A percentile compares a stretch with the other conserved stretches of the same genome.
phyloP scores from a whole-genome alignment of 768 basidiomycete genomes.

The Filobasidium floriforme region DNA sequence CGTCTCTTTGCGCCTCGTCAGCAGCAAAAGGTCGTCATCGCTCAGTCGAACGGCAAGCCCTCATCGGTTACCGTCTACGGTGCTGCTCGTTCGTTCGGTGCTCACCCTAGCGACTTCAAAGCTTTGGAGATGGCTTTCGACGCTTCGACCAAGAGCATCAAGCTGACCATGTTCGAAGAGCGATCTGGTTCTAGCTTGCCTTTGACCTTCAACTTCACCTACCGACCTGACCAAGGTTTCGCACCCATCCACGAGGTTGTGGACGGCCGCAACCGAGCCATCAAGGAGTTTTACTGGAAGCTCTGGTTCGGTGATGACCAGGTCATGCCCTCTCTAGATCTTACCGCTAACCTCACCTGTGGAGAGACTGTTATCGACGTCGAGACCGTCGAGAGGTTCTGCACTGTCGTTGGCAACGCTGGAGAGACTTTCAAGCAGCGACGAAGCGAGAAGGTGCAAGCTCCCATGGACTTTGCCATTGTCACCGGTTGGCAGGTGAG shows the following conservation, averaged over 20 bases:
- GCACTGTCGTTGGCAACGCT: constrained; percentile 81
- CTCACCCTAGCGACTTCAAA: constrained; percentile 68
- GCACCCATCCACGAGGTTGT: constrained; percentile 88
- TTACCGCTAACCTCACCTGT: constrained; percentile 74
- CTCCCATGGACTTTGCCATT: constrained; percentile 98
- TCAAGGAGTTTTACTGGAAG: constrained; percentile 98
- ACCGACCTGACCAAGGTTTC: constrained; percentile 78
- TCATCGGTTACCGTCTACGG: constrained; percentile 64
- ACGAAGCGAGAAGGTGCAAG: constrained; percentile 61
- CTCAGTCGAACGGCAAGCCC: constrained; percentile 49
- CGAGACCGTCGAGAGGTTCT: constrained; percentile 71
- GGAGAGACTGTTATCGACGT: constrained; percentile 76
- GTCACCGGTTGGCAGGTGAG: constrained; percentile 96
- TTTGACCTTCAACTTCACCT: constrained; percentile 70
- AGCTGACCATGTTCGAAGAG: constrained; percentile 74
- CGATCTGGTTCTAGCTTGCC: constrained; percentile 68
- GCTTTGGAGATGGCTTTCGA: constrained; percentile 67
- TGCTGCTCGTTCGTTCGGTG: constrained; percentile 68
- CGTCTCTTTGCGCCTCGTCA: constrained; percentile 74
- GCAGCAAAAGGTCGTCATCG: constrained; percentile 69
- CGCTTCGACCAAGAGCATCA: constrained; percentile 53
- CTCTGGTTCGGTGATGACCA: constrained; percentile 91
- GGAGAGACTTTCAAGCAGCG: constrained; percentile 78
- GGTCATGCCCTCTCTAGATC: constrained; percentile 64
- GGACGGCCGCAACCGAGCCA: constrained; percentile 71